Percentiles rank a stretch among this genome's conserved stretches.
These are phyloP conservation scores for Camelina sativa DNA, from an alignment of 345 rosid species.

Conservation along the genomic window DNA sequence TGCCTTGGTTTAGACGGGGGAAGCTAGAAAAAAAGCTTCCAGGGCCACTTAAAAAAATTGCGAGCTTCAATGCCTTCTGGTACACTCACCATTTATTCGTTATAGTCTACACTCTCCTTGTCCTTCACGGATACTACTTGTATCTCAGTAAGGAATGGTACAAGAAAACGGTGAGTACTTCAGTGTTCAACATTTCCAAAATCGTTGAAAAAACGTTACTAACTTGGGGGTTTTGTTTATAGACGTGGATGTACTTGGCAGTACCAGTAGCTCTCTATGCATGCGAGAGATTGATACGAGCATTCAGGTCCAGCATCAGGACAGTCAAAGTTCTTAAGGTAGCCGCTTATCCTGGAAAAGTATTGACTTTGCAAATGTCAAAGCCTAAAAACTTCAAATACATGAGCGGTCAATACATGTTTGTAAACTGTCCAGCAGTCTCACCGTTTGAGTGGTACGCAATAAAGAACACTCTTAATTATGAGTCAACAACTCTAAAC, in stretches of 20 bases:
- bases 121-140: constrained; percentile 60
- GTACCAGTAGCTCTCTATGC: constrained; percentile 59
- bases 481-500: constrained; percentile 10
- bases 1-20: constrained; percentile 68
- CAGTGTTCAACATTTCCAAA: neutral
- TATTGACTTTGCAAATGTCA: constrained; percentile 69
- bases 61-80: constrained; percentile 84
- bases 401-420: constrained; percentile 94
- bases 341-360: constrained; percentile 73
- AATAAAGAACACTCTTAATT: constrained; percentile 6
- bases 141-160: constrained; percentile 63
- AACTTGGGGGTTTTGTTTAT: constrained; percentile 1
- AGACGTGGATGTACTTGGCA: constrained; percentile 83
- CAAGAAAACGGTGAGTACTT: constrained; percentile 65
- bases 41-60: constrained; percentile 56
- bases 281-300: constrained; percentile 59
- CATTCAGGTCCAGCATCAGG: constrained; percentile 69
- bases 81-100: constrained; percentile 74
- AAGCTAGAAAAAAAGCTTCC: constrained; percentile 50
- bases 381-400: constrained; percentile 79
- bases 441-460: constrained; percentile 78
- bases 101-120: constrained; percentile 64
- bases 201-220: constrained; percentile 2
- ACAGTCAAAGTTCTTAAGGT: constrained; percentile 58
- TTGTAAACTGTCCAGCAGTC: constrained; percentile 73